Conservation (phyloP, 2,329 filamentous ascomycete genomes). For the Volutella citrinella region DNA sequence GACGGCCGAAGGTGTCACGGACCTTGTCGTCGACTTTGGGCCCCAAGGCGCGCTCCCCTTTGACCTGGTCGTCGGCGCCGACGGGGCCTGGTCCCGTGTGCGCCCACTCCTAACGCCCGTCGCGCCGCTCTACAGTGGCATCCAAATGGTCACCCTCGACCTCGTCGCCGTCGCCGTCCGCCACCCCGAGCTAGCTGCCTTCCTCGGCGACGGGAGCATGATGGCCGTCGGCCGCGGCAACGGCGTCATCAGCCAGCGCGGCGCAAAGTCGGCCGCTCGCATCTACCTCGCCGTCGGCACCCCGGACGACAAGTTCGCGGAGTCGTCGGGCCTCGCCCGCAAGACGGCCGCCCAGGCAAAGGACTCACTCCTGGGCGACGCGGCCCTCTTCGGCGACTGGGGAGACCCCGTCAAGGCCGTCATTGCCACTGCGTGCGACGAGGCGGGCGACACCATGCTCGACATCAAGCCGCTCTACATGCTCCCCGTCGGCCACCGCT, state of each 20-base stretch:
- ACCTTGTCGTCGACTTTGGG: conserved; percentile 6
- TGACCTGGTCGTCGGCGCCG: conserved; percentile 14
- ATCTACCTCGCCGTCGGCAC: conserved; percentile 27
- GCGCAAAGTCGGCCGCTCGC: conserved; percentile 25
- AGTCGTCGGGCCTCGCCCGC: background rate
- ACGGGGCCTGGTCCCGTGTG: conserved; percentile 27
- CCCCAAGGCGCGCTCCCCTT: background rate
- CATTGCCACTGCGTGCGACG: conserved; percentile 24
- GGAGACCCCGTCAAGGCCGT: conserved; percentile 24
- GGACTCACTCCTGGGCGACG: conserved; percentile 17
- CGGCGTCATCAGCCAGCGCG: conserved; percentile 32
- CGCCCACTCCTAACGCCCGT: conserved; percentile 32
- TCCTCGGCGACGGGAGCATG: conserved; percentile 38
- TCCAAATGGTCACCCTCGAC: conserved; percentile 35
- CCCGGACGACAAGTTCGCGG: conserved; percentile 20
- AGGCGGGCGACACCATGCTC: conserved; percentile 13
- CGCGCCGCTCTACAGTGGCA: conserved; percentile 37
- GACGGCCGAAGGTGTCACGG: rapidly evolving
- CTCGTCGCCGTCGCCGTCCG: conserved; percentile 29
- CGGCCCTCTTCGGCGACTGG: conserved; percentile 24
- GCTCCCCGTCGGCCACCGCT: conserved; percentile 41
- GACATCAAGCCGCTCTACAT: conserved; percentile 28
- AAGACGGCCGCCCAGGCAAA: background rate
- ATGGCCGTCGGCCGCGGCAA: conserved; percentile 35
- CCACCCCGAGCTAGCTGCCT: conserved; percentile 35